phyloP scores from a whole-genome alignment of 768 basidiomycete species.

The Trametes elegans region DNA sequence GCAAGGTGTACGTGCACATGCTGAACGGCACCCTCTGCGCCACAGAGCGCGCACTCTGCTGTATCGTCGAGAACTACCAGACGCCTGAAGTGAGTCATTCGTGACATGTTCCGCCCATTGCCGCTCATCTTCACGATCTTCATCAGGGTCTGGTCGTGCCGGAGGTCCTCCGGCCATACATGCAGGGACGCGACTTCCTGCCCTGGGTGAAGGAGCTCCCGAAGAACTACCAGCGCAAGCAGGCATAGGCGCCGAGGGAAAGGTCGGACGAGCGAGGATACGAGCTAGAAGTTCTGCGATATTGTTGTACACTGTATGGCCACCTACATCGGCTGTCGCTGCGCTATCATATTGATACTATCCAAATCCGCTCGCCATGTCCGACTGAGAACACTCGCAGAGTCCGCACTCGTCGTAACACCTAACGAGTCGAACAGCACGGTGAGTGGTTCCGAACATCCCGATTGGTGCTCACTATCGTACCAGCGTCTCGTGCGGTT shows the following conservation, averaged over 20 bases:
- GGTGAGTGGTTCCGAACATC: not conserved
- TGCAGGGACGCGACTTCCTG: constrained; percentile 91
- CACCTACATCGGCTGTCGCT: too few species aligned
- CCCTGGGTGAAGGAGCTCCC: constrained; percentile 83
- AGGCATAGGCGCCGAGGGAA: constrained; percentile 31
- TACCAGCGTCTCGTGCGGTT: too few species aligned
- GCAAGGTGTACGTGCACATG: constrained; percentile 98
- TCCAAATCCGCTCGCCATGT: too few species aligned
- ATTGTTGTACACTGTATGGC: constrained; percentile 6
- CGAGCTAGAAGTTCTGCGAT: constrained; percentile 2
- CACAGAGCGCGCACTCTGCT: constrained; percentile 94
- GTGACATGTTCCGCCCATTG: too few species aligned
- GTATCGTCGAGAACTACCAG: constrained; percentile 98
- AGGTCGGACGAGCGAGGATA: not conserved
- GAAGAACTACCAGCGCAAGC: constrained; percentile 76
- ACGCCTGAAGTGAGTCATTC: constrained; percentile 84
- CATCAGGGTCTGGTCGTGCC: constrained; percentile 90
- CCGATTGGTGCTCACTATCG: too few species aligned
- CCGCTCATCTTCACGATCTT: not conserved
- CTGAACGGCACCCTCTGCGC: constrained; percentile 97
- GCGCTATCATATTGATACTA: too few species aligned
- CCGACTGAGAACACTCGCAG: too few species aligned
- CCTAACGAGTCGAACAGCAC: not conserved
- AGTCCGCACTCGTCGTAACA: not conserved
- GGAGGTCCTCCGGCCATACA: constrained; percentile 87